These are phyloP conservation scores for Rhizopogon roseolus DNA, from an alignment of 768 basidiomycete species.

Conservation along the genomic window DNA sequence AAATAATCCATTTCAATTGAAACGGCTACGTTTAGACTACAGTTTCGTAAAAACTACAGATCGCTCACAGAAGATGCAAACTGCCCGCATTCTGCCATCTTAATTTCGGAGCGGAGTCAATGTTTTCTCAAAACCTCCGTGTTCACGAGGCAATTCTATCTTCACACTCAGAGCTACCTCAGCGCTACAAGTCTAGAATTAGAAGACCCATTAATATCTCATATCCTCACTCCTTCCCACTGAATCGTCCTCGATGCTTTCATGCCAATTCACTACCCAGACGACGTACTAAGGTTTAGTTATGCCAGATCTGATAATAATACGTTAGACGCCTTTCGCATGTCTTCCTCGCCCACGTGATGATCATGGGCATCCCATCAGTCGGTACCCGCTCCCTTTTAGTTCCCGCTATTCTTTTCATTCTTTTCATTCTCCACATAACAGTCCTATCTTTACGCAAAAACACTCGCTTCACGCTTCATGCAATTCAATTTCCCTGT, in stretches of 20 bases:
- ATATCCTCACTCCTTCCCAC: not conserved
- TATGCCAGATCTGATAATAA: conserved; percentile 2
- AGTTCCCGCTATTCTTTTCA: not conserved
- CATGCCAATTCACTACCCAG: not conserved
- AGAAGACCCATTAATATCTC: not conserved
- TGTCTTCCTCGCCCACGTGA: conserved; percentile 23
- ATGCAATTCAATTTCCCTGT: conserved; percentile 8
- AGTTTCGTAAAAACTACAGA: too few relatives aligned
- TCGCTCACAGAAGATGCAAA: too few relatives aligned
- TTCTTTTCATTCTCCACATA: conserved; percentile 1
- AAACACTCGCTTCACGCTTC: conserved; percentile 3
- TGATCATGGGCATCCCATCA: not conserved
- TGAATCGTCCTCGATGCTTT: conserved; percentile 1
- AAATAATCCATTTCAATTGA: conserved; percentile 10
- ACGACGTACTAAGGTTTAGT: conserved; percentile 7
- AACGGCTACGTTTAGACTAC: conserved; percentile 27
- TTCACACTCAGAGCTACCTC: not conserved
- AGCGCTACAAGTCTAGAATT: not conserved
- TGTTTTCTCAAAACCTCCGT: not conserved
- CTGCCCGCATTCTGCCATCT: not conserved
- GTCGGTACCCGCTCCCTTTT: not conserved
- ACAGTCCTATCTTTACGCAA: conserved; percentile 6
- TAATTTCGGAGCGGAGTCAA: conserved; percentile 2
- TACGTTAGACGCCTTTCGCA: conserved; percentile 4
- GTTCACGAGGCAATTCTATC: not conserved